Percentiles rank a stretch among this genome's conserved stretches.
Evolutionary conservation across 208 protist species (phyloP).

Genomic region (Eutreptiella sp.): DNA sequence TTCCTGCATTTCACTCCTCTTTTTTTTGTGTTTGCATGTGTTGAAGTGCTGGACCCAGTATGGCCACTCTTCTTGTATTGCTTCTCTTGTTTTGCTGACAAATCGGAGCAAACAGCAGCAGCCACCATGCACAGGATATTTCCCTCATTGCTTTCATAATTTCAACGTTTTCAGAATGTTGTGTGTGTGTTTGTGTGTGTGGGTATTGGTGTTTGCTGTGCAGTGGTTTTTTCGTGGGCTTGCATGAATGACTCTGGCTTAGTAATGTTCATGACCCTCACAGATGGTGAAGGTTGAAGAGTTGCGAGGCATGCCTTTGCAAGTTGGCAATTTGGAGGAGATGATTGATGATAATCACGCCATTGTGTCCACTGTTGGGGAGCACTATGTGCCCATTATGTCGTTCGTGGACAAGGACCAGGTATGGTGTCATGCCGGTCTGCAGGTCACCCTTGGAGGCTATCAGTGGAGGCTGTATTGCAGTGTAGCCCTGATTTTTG

Average conservation of each 20-base stretch:
- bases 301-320: constrained; percentile 94
- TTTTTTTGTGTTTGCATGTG: too few species aligned
- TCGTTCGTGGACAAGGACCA: constrained; percentile 99
- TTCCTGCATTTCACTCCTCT: too few species aligned
- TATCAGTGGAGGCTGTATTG: too few species aligned
- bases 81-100: too few species aligned
- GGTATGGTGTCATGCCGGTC: background rate
- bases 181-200: too few species aligned
- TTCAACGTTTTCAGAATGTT: constrained; percentile 19
- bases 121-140: too few species aligned
- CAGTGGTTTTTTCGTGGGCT: background rate
- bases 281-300: constrained; percentile 94
- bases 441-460: too few species aligned
- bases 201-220: too few species aligned
- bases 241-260: background rate
- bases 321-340: constrained; percentile 98
- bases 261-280: too few species aligned
- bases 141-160: constrained; percentile 20
- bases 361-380: constrained; percentile 92
- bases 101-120: constrained; percentile 5
- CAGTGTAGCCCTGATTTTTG: too few species aligned
- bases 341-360: constrained; percentile 99
- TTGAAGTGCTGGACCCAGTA: too few species aligned
- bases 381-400: constrained; percentile 98
- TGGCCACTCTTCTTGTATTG: too few species aligned